A percentile compares a stretch with the other conserved stretches of the same genome.
These are phyloP conservation scores for Komagataella kurtzmanii DNA, from an alignment of 805 yeast genomes.

Conservation along the genomic window DNA sequence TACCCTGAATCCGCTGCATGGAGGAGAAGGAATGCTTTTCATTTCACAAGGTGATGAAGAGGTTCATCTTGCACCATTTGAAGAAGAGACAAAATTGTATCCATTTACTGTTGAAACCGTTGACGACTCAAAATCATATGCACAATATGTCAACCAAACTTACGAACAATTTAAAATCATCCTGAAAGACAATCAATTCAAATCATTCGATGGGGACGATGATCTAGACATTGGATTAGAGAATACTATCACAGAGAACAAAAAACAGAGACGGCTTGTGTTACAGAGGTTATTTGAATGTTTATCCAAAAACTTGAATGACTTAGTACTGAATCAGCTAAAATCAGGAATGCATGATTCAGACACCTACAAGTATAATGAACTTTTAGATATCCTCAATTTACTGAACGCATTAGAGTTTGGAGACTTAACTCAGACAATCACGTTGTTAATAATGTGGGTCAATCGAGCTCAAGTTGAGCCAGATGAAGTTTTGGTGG, in stretches of 20 bases:
- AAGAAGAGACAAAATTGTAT: neutral
- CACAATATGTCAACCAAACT: neutral
- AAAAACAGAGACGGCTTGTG: conserved; percentile 21
- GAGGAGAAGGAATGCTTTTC: neutral
- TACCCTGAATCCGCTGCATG: neutral
- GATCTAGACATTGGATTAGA: conserved; percentile 16
- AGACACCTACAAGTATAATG: neutral
- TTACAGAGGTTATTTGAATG: conserved; percentile 6
- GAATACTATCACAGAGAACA: conserved; percentile 18
- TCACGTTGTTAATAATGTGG: conserved; percentile 42
- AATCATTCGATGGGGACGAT: conserved; percentile 17
- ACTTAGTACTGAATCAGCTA: neutral
- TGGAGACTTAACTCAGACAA: conserved; percentile 23
- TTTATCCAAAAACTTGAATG: neutral
- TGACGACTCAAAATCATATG: neutral
- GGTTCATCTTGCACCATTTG: neutral
- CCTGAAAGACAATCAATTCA: conserved; percentile 27
- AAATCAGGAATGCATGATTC: neutral
- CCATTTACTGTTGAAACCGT: neutral
- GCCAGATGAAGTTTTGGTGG: conserved; percentile 40
- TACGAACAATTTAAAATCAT: conserved; percentile 40
- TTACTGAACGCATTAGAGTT: conserved; percentile 44
- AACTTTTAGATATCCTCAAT: conserved; percentile 27
- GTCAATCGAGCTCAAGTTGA: conserved; percentile 56
- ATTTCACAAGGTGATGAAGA: neutral